Base-by-base conservation (phyloP, 805 yeast species). In the Hanseniaspora valbyensis region DNA sequence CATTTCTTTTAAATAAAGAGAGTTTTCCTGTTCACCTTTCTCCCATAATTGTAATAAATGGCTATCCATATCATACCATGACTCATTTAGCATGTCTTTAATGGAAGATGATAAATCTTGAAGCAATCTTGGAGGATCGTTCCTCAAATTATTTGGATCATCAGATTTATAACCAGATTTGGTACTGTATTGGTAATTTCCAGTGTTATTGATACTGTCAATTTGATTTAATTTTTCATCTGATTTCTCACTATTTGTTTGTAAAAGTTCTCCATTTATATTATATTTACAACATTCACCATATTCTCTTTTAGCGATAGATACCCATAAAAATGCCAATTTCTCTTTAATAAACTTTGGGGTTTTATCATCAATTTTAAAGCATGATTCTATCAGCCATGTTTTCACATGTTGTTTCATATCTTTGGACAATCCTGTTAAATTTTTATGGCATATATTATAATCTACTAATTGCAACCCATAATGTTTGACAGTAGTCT, bases 271-370 rank as follows among this genome's bases (percentile, higher is more conserved):
- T 14, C 53, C 53, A 10, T 39, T 33, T 7, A 44, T 30, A 29
- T 44, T 40, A n/a, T 34, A 50, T 53, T 65, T 71, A n/a, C 83
- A 65, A 53, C 75, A 78, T 34, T 76, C 70, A 16, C 96, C 96
- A 98, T 98, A 92, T 28, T 80, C 74, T 52, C 95, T 73, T 61
- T 92, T 92, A 10, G 95, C 95, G 7, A 92, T 70, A 38, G 84
- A 81, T 0, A 85, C 95, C 96, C 97, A 89, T 24, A 92, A 66
- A 55, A 77, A 82, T 13, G 96, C 95, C 37, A 89, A 61, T 65
- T 92, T 92, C 61, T 89, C 97, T 60, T 81, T 85, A 52, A 92
- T 72, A 59, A 81, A 94, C 63, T 87, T 90, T 6, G 97, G 95
- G 62, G 90, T 96, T 22, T 67, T 64, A n/a, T 67, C 67, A 5